Evolutionary conservation across 2,329 filamentous ascomycete species (phyloP), one percentile per base, ranked within the genome.

Genomic region (Myriosclerotinia duriaeana): DNA sequence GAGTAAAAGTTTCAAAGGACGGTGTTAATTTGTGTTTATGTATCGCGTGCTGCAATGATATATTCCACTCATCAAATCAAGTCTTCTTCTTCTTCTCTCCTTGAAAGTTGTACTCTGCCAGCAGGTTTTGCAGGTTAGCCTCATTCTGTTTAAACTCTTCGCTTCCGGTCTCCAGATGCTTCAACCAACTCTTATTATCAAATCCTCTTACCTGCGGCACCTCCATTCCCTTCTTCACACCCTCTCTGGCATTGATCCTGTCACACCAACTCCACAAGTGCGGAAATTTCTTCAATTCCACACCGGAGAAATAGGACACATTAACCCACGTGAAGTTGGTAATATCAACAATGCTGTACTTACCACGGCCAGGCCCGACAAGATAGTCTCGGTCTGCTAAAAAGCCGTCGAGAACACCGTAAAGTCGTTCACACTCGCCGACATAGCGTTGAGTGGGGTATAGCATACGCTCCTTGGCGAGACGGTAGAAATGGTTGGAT

Each of bases 361-460:
- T 85, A 70, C 86, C 83, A 36, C 73, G 73, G 17, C 78, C 81
- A 1, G 81, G 75, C 4, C 88, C 88, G 3, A 81, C 84, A 11
- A 86, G 74, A 69, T 79, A 87, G 63, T 85, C 81, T 3, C 83
- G 79, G 36, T 76, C 74, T 20, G 72, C 72, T 15, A 94, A 85
- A 65, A 89, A 87, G 72, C 82, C 81, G 76, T 94, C 84, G 1
- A 94, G 82, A 26, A 93, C 81, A 34, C 88, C 84, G 78, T 93
- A 93, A 1, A 94, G 82, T 3, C 91, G 85, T 70, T 89, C 83
- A 2, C 87, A 86, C 80, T 94, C 91, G 73, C 90, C 91, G 65
- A 89, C 81, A 77, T 93, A 94, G 53, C 91, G 85, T 74, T 89
- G 87, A 20, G 89, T 83, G 59, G 83, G 87, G 76, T 92, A 93